Evolutionary conservation across 2,329 filamentous ascomycete genomes (phyloP).

Genomic region (Reticulascus tulasneorum): DNA sequence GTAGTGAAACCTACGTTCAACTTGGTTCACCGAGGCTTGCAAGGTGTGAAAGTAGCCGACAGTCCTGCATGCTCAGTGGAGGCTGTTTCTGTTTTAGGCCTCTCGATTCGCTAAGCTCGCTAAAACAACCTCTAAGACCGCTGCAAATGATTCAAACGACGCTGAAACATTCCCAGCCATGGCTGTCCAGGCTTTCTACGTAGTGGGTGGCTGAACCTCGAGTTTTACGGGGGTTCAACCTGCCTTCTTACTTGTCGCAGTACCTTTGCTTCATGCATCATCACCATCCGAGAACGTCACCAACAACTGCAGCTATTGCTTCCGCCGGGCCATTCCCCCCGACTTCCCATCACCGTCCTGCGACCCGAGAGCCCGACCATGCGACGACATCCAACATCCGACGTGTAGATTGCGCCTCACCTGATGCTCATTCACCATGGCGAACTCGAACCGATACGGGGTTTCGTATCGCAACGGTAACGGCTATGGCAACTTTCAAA

Average conservation of each 20-base stretch:
- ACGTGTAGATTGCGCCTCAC: slow-evolving; percentile 8
- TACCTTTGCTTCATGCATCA: background rate
- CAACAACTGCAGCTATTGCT: too few species aligned
- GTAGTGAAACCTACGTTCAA: too few species aligned
- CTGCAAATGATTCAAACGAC: slow-evolving; percentile 8
- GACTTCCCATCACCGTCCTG: background rate
- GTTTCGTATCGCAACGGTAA: slow-evolving; percentile 38
- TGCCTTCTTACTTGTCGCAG: too few species aligned
- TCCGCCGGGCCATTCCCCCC: background rate
- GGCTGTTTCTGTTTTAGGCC: too few species aligned
- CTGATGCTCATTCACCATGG: slow-evolving; percentile 10
- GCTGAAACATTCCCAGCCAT: slow-evolving; percentile 11
- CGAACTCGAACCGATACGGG: slow-evolving; percentile 16
- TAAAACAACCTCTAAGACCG: slow-evolving; percentile 7
- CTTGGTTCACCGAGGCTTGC: too few species aligned
- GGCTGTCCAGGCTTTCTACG: slow-evolving; percentile 9
- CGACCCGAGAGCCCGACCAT: slow-evolving; percentile 7
- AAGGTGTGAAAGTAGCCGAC: too few species aligned
- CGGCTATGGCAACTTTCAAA: slow-evolving; percentile 35
- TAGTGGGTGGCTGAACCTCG: too few species aligned
- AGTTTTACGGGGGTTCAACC: too few species aligned
- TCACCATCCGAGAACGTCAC: background rate
- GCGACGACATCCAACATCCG: slow-evolving; percentile 4
- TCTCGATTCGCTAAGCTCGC: too few species aligned
- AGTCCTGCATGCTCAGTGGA: too few species aligned